These are phyloP conservation scores for Panus rudis DNA, from an alignment of 768 basidiomycete genomes.

Conservation along the genomic window DNA sequence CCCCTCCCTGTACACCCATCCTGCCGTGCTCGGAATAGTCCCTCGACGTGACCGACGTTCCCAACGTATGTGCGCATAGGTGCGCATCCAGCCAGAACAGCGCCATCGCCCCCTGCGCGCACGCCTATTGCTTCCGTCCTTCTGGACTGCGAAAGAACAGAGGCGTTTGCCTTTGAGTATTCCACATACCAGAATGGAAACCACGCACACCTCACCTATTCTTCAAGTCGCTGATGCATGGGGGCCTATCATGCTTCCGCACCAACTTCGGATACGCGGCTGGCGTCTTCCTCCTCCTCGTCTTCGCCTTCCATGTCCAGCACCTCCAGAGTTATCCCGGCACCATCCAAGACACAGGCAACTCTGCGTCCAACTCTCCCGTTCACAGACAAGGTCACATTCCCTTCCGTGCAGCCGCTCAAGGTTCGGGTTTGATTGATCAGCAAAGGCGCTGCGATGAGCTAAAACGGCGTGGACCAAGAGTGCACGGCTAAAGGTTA, in stretches of 20 bases:
- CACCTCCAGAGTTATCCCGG: slow-evolving; percentile 59
- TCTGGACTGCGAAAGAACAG: not conserved
- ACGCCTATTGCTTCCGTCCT: not conserved
- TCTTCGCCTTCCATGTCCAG: slow-evolving; percentile 69
- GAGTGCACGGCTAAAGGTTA: too few species aligned
- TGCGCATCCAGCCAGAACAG: slow-evolving; percentile 3
- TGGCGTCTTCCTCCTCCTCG: slow-evolving; percentile 22
- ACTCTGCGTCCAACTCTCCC: slow-evolving; percentile 69
- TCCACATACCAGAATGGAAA: too few species aligned
- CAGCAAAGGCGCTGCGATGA: slow-evolving; percentile 39
- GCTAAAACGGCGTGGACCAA: slow-evolving; percentile 32
- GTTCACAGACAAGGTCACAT: slow-evolving; percentile 61
- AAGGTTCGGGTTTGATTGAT: slow-evolving; percentile 54
- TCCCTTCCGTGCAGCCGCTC: slow-evolving; percentile 41
- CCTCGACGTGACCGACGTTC: not conserved
- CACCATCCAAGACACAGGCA: slow-evolving; percentile 63
- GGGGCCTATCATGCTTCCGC: slow-evolving; percentile 7
- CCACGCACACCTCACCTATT: too few species aligned
- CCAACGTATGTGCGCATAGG: not conserved
- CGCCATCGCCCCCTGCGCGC: not conserved
- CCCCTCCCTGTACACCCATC: slow-evolving; percentile 1
- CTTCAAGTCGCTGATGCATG: too few species aligned
- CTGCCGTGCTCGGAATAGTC: slow-evolving; percentile 4
- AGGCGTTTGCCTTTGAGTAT: too few species aligned
- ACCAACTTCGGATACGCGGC: too few species aligned